These are phyloP conservation scores for Hemileccinum hortonii DNA, from an alignment of 1,284 basidiomycete genomes.

Conservation along the genomic window DNA sequence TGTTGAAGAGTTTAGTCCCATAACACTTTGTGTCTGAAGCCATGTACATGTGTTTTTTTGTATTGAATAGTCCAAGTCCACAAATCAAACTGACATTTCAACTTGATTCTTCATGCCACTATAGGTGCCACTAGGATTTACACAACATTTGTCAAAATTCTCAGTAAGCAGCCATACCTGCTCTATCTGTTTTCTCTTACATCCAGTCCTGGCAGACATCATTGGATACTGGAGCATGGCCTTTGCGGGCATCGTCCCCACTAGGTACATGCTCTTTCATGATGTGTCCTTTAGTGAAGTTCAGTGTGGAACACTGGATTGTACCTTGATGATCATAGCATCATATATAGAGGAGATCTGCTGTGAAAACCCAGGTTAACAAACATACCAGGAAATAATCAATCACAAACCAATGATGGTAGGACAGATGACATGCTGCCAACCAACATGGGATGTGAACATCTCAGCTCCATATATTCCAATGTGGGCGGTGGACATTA, in stretches of 20 bases:
- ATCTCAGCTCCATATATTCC: not conserved
- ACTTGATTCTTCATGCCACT: conserved; percentile 59
- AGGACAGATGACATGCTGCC: not conserved
- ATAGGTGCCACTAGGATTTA: conserved; percentile 61
- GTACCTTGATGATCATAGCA: conserved; percentile 1
- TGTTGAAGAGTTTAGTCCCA: too few species aligned
- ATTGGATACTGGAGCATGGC: conserved; percentile 64
- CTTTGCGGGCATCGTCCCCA: conserved; percentile 53
- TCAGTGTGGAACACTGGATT: conserved; percentile 3
- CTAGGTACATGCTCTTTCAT: too few species aligned
- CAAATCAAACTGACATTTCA: conserved; percentile 20
- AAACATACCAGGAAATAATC: too few species aligned
- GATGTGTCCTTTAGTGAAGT: conserved; percentile 20
- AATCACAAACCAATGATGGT: not conserved
- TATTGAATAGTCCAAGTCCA: not conserved
- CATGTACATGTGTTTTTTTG: conserved; percentile 45
- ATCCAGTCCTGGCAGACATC: conserved; percentile 31
- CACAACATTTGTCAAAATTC: conserved; percentile 53
- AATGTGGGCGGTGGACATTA: not conserved
- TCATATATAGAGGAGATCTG: conserved; percentile 1
- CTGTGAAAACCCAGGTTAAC: not conserved
- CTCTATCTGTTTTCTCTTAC: not conserved
- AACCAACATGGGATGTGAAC: not conserved
- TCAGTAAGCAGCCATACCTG: conserved; percentile 38
- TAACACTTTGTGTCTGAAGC: conserved; percentile 70